Conservation (phyloP, 257 asterid species). For the Solanum sitiens region DNA sequence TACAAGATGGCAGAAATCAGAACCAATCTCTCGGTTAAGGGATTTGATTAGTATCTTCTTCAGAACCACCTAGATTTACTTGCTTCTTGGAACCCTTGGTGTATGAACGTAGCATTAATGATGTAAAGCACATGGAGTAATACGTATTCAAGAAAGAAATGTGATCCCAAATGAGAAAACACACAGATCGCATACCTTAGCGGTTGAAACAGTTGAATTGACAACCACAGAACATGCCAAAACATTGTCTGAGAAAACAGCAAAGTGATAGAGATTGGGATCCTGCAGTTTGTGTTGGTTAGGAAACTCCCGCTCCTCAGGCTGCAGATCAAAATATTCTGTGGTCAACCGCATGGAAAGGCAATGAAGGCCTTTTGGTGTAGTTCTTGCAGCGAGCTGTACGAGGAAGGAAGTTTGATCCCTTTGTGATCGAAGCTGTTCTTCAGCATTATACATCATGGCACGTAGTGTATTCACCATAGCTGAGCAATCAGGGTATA, state of each 20-base stretch:
- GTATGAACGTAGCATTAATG: background rate
- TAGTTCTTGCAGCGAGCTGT: slow-evolving; percentile 78
- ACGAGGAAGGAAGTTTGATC: slow-evolving; percentile 61
- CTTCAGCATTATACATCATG: slow-evolving; percentile 77
- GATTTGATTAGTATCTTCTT: background rate
- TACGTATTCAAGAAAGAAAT: background rate
- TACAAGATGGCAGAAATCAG: background rate
- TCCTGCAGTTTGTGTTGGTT: slow-evolving; percentile 42
- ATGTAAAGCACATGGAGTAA: background rate
- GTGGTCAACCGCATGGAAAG: slow-evolving; percentile 84
- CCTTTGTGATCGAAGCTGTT: slow-evolving; percentile 57
- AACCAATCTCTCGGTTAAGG: background rate
- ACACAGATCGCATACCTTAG: slow-evolving; percentile 37
- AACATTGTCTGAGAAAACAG: slow-evolving; percentile 83
- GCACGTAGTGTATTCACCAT: slow-evolving; percentile 82
- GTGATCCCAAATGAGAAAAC: background rate
- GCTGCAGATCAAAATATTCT: slow-evolving; percentile 62
- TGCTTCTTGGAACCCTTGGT: background rate
- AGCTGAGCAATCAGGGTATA: slow-evolving; percentile 81
- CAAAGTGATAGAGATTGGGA: slow-evolving; percentile 69
- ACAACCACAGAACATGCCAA: slow-evolving; percentile 91
- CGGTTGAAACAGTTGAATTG: slow-evolving; percentile 68
- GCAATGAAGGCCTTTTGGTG: slow-evolving; percentile 87
- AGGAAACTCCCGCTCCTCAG: slow-evolving; percentile 47
- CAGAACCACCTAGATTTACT: background rate